Base-by-base conservation (phyloP, 2,329 filamentous ascomycete species). In the Kalaharituber pfeilii region DNA sequence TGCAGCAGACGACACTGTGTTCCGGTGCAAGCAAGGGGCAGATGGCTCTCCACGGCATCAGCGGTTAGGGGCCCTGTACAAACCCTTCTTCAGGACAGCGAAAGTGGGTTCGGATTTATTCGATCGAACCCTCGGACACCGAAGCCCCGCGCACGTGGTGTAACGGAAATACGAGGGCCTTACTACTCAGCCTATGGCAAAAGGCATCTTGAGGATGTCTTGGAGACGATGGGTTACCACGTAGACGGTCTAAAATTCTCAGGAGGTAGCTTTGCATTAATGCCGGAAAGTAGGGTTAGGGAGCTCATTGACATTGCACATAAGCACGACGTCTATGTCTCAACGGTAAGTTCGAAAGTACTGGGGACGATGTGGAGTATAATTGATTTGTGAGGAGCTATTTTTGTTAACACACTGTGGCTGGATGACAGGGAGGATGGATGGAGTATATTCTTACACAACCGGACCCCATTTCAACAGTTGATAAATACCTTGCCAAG, bases 241-340 rank as follows among this genome's bases (percentile, higher is more conserved):
- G 69, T 77, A 3, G 74, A 77, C 60, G 74, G 75, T 0, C 66
- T 78, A 49, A 76, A 77, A 57, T 77, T 77, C 60, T 72, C 73
- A 0, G 73, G 73, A 56, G 71, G 69, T 67, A 50, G 18, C 0
- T 76, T 76, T 63, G 71, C 71, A 2, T 66, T 76, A 2, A 73
- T 75, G 57, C 67, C 70, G 5, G 72, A 75, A 59, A 66, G 65
- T 51, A 63, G 64, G 36, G 62, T 75, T 51, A 67, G 69, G 36
- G 72, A 74, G 63, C 60, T 75, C 53, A 69, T 73, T 36, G 71
- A 75, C 5, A 64, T 75, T 0, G 72, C 73, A 2, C 73, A 75
- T 60, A 64, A 69, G 45, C 62, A 75, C 59, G 68, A 67, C 22
- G 72, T 73, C 22, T 76, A 77, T 60, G 72, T 76, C 2, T 74